Conservation (phyloP, 495 filamentous ascomycete genomes). For the Aspergillus cavernicola region DNA sequence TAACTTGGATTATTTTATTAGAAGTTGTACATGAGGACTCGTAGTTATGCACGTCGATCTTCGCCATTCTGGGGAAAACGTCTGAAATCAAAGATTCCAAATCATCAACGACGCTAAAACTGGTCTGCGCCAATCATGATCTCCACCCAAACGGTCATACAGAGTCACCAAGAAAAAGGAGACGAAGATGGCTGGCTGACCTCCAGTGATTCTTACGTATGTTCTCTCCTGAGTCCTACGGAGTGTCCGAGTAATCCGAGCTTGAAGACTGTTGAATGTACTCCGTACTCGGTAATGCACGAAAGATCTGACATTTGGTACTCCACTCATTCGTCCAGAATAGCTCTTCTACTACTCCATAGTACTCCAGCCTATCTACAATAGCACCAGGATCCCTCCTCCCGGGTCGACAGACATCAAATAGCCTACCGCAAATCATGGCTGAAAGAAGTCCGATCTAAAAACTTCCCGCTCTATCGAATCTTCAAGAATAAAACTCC, state of each 20-base stretch:
- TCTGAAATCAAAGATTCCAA: constrained; percentile 23
- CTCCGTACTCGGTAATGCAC: too few relatives aligned
- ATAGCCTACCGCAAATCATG: background rate
- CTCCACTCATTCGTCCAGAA: background rate
- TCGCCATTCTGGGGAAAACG: constrained; percentile 13
- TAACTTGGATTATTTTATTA: too few relatives aligned
- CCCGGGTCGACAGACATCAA: background rate
- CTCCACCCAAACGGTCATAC: constrained; percentile 21
- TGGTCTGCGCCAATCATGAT: constrained; percentile 22
- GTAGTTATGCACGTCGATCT: too few relatives aligned
- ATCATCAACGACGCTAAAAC: constrained; percentile 16
- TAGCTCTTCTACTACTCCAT: background rate
- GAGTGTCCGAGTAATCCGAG: too few relatives aligned
- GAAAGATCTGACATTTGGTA: constrained; percentile 2
- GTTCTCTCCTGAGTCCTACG: too few relatives aligned
- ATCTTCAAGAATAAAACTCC: background rate
- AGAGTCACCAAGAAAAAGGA: constrained; percentile 6
- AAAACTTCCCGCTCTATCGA: background rate
- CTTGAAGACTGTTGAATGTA: too few relatives aligned
- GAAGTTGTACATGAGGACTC: too few relatives aligned
- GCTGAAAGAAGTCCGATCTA: background rate
- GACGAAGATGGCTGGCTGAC: constrained; percentile 1
- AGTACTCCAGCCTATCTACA: background rate
- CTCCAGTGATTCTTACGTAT: too few relatives aligned
- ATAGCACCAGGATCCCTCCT: background rate